phyloP scores from a whole-genome alignment of 257 asterid genomes.

The Primulina huaijiensis region DNA sequence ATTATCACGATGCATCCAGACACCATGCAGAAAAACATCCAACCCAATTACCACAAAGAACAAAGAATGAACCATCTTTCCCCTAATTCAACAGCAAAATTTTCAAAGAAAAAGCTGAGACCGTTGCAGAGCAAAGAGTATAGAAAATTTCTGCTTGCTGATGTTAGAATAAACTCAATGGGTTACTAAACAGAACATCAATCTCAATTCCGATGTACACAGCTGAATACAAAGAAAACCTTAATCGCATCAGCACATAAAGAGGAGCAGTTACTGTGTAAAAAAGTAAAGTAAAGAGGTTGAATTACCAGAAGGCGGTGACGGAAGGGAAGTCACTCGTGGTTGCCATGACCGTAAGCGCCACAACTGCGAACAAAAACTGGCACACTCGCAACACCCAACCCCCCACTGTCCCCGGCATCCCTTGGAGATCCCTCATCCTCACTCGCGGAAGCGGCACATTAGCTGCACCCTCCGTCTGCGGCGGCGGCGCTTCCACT shows the following conservation, averaged over 20 bases:
- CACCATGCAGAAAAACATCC: background rate
- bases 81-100: slow-evolving; percentile 5
- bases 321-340: slow-evolving; percentile 96
- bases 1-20: background rate
- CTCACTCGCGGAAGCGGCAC: slow-evolving; percentile 68
- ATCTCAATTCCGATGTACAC: slow-evolving; percentile 9
- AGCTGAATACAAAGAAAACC: background rate
- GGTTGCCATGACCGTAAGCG: slow-evolving; percentile 85
- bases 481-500: slow-evolving; percentile 87
- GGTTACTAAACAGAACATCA: slow-evolving; percentile 10
- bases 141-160: slow-evolving; percentile 7
- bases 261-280: background rate
- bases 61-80: background rate
- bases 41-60: slow-evolving; percentile 5
- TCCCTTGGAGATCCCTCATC: slow-evolving; percentile 94
- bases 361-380: slow-evolving; percentile 66
- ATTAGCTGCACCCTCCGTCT: slow-evolving; percentile 80
- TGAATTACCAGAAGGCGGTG: slow-evolving; percentile 86
- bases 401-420: slow-evolving; percentile 97
- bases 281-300: background rate
- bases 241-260: background rate
- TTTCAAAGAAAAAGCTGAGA: slow-evolving; percentile 6
- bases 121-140: slow-evolving; percentile 1
- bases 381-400: slow-evolving; percentile 67
- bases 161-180: slow-evolving; percentile 14